phyloP scores from a whole-genome alignment of 2,329 filamentous ascomycete species.

The Ambrosiella cleistominuta region DNA sequence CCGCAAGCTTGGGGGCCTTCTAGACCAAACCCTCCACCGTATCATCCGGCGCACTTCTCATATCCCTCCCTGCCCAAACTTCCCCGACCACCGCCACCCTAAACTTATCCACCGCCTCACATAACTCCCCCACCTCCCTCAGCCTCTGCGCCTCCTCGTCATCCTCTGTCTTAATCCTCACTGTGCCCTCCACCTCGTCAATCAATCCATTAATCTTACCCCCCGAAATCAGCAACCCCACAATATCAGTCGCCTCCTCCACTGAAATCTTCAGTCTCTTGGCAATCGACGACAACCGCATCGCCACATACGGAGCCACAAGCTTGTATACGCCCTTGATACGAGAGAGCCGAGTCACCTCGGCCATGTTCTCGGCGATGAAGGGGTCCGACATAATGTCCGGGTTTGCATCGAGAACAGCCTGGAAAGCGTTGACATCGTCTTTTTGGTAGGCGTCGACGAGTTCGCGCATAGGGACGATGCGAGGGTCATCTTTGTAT shows the following conservation, averaged over 20 bases:
- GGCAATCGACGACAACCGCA: constrained; percentile 76
- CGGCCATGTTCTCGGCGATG: constrained; percentile 97
- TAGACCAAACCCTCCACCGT: neutral
- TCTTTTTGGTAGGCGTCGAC: constrained; percentile 94
- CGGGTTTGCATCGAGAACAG: constrained; percentile 68
- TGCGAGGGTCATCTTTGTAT: constrained; percentile 87
- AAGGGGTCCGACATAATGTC: constrained; percentile 85
- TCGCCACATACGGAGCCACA: constrained; percentile 85
- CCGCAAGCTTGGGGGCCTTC: neutral
- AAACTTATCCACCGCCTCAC: neutral
- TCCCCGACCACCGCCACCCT: neutral
- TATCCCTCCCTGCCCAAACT: neutral
- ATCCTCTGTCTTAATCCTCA: constrained; percentile 58
- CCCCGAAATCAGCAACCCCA: constrained; percentile 87
- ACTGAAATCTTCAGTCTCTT: constrained; percentile 72
- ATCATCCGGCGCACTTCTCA: neutral
- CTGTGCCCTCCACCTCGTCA: constrained; percentile 68
- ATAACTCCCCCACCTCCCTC: neutral
- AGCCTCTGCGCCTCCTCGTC: constrained; percentile 25
- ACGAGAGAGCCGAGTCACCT: constrained; percentile 94
- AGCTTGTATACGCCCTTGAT: constrained; percentile 89
- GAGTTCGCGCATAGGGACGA: constrained; percentile 90
- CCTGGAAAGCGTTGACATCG: constrained; percentile 82
- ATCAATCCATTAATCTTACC: constrained; percentile 75
- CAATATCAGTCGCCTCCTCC: constrained; percentile 79